Evolutionary conservation across 164 flowering plant genomes (phyloP), one percentile per base, ranked within the genome.

Genomic region (Macadamia integrifolia): DNA sequence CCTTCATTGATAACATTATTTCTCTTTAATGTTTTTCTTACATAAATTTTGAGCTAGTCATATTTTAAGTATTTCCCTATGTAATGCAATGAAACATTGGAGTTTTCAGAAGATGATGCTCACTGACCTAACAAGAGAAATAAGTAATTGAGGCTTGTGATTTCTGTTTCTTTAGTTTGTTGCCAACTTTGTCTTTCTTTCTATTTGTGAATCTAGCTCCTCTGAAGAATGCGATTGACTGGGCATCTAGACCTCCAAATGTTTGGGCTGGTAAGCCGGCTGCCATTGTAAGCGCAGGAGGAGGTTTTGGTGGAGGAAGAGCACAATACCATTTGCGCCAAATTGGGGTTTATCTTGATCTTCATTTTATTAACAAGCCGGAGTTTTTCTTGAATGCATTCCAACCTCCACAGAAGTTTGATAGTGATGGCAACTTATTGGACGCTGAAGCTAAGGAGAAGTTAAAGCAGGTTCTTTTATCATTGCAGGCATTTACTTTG

Each of bases 161-260:
- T 46, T 46, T 8, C 50, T 46, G 50, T 9, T 46, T 46, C 12
- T 46, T 57, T 8, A 6, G 31, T 55, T 14, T 63, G 62, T 56
- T 57, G 12, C 50, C 29, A 52, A 60, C 30, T 30, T 44, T 31
- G 15, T 50, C 40, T n/a, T 46, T 8, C 55, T 18, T 15, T 67
- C 52, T 28, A 30, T 31, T 3, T 46, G 1, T 8, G 30, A 10
- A 60, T 18, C 23, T 53, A 88, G 93, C 79, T 13, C 84, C 82
- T 17, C 50, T 88, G 72, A 92, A 93, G 82, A 93, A 93, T 71
- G 95, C 98, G 1, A 78, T 93, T 35, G 98, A 93, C 69, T 93
- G 97, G 97, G 97, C 92, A 74, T 89, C 98, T 12, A 80, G 95
- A 69, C 80, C 97, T 17, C 91, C 95, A 42, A 93, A 88, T 69